These are phyloP conservation scores for Penicilliopsis zonata DNA, from an alignment of 495 filamentous ascomycete species.

Conservation along the genomic window DNA sequence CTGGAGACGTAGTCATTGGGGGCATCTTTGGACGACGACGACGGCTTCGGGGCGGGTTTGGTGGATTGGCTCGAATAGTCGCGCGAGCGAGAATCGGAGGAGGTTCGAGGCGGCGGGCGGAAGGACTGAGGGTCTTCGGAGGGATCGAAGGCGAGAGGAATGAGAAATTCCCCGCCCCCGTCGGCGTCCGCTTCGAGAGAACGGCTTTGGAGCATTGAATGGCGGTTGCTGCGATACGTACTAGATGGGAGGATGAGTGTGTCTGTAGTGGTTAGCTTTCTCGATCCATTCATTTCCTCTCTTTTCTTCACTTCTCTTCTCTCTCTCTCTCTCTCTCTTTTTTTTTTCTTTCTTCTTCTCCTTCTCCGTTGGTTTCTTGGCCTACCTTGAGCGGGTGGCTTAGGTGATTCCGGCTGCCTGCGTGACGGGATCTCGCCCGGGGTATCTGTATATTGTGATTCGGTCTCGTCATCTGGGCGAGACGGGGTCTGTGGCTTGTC, in stretches of 20 bases:
- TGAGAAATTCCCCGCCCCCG: conserved; percentile 68
- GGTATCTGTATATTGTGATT: conserved; percentile 50
- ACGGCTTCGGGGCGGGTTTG: conserved; percentile 12
- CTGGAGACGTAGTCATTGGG: conserved; percentile 15
- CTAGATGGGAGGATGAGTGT: conserved; percentile 59
- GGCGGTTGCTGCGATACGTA: conserved; percentile 67
- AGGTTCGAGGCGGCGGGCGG: conserved; percentile 17
- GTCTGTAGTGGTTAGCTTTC: conserved; percentile 17
- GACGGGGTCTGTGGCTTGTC: conserved; percentile 46
- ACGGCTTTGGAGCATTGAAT: conserved; percentile 48
- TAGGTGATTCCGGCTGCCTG: conserved; percentile 30
- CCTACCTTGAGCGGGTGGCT: conserved; percentile 13
- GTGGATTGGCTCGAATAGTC: conserved; percentile 44
- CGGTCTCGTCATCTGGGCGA: conserved; percentile 54
- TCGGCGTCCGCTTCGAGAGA: conserved; percentile 50
- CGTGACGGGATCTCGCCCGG: conserved; percentile 61
- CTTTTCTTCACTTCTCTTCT: too few relatives aligned
- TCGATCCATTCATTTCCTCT: conserved; percentile 10
- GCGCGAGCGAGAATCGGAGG: conserved; percentile 10
- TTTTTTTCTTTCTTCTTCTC: too few relatives aligned
- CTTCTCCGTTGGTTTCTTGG: conserved; percentile 1
- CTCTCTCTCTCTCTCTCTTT: too few relatives aligned
- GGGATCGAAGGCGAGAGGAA: conserved; percentile 84
- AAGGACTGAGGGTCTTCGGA: conserved; percentile 51
- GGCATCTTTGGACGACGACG: conserved; percentile 21